Conservation (phyloP, 768 basidiomycete genomes). For the Pulveroboletus frians region DNA sequence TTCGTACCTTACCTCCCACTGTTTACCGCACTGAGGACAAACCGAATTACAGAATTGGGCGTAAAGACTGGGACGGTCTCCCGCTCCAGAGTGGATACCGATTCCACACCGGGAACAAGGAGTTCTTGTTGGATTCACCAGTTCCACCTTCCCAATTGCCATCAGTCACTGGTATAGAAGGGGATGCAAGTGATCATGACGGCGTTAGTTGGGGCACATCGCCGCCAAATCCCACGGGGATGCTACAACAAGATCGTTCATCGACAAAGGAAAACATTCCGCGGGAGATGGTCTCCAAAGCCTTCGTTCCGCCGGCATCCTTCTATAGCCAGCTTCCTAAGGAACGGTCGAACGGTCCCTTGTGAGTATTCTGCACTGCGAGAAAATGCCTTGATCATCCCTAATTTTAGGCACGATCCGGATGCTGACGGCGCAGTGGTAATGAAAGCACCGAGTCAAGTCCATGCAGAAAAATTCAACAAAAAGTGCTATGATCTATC, state of each 20-base stretch:
- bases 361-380: constrained; percentile 10
- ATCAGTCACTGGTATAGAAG: constrained; percentile 31
- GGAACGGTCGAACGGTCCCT: constrained; percentile 25
- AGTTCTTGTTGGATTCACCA: constrained; percentile 55
- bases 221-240: constrained; percentile 12
- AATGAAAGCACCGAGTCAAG: constrained; percentile 72
- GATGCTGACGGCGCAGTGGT: constrained; percentile 71
- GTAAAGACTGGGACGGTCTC: constrained; percentile 55
- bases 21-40: constrained; percentile 5
- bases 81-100: constrained; percentile 37
- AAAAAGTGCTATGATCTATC: constrained; percentile 47
- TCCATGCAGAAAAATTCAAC: constrained; percentile 63
- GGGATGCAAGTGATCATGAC: constrained; percentile 23
- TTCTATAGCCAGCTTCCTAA: constrained; percentile 51
- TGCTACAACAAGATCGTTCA: background rate
- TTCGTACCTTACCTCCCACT: constrained; percentile 25
- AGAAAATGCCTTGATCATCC: background rate
- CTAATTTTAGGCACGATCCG: constrained; percentile 63
- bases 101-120: constrained; percentile 50
- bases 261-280: constrained; percentile 22
- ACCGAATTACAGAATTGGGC: constrained; percentile 48
- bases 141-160: constrained; percentile 52
- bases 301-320: constrained; percentile 50
- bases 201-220: constrained; percentile 7
- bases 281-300: constrained; percentile 11